These are phyloP conservation scores for Prunella vulgaris DNA, from an alignment of 257 asterid species.

Conservation along the genomic window DNA sequence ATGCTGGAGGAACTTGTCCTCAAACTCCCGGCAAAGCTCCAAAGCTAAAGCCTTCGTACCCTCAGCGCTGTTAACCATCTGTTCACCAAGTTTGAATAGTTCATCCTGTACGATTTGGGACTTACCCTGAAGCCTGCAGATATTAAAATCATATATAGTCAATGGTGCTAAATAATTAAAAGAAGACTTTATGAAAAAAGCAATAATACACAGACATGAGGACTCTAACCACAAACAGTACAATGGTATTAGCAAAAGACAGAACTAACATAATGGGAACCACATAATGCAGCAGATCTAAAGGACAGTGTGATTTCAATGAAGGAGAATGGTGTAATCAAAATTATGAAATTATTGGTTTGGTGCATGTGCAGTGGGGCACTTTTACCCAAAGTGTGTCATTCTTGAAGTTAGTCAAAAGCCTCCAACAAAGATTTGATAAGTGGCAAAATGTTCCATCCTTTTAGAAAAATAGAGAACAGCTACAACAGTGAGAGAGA, in stretches of 20 bases:
- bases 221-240: conserved; percentile 7
- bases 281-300: conserved; percentile 11
- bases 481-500: neutral
- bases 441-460: neutral
- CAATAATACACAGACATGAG: neutral
- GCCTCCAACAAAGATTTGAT: neutral
- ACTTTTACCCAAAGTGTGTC: neutral
- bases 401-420: neutral
- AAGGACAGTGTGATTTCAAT: neutral
- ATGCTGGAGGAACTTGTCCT: conserved; percentile 98
- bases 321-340: conserved; percentile 1
- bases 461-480: neutral
- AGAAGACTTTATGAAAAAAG: conserved; percentile 11
- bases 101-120: conserved; percentile 96
- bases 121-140: conserved; percentile 90
- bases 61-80: conserved; percentile 86
- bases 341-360: neutral
- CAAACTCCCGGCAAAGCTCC: conserved; percentile 99
- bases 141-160: conserved; percentile 6
- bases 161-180: neutral
- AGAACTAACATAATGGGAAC: conserved; percentile 4
- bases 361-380: neutral
- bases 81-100: conserved; percentile 86
- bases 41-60: conserved; percentile 94
- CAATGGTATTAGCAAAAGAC: neutral